Percentiles rank a stretch among this genome's conserved stretches.
Conservation (phyloP, 192 early-diverging fungal species). For the Fimicolochytrium jonesii region DNA sequence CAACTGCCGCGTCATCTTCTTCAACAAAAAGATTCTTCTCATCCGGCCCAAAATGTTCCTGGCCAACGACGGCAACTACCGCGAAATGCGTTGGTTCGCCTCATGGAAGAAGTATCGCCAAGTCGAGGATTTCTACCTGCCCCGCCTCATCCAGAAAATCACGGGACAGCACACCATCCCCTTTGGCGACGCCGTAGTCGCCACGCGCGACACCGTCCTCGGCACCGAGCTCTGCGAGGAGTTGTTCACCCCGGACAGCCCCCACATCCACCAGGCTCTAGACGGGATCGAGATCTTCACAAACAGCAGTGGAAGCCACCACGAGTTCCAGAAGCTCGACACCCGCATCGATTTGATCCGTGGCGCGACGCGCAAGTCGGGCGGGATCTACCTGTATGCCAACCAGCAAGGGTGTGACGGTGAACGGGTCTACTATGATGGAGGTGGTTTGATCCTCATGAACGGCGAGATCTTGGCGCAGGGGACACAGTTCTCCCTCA, state of each 20-base stretch:
- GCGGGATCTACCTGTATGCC: constrained; percentile 92
- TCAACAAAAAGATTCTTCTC: constrained; percentile 76
- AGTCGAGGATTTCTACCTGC: constrained; percentile 78
- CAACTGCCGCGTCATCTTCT: constrained; percentile 92
- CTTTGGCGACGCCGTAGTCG: constrained; percentile 88
- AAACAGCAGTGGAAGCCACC: constrained; percentile 95
- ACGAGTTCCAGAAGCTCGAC: constrained; percentile 90
- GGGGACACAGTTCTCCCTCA: constrained; percentile 86
- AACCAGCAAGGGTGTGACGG: constrained; percentile 99
- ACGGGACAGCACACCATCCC: constrained; percentile 76
- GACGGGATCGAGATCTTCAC: constrained; percentile 96
- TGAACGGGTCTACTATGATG: constrained; percentile 97
- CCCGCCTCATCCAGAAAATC: constrained; percentile 71
- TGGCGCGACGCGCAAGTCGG: constrained; percentile 86
- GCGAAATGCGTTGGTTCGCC: constrained; percentile 92
- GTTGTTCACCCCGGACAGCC: constrained; percentile 90
- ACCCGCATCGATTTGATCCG: constrained; percentile 82
- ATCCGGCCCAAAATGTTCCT: constrained; percentile 96
- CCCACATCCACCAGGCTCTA: constrained; percentile 88
- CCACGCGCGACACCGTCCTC: constrained; percentile 60
- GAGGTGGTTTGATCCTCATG: constrained; percentile 80
- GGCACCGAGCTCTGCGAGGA: constrained; percentile 98
- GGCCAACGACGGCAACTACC: constrained; percentile 98
- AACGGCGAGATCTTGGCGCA: constrained; percentile 89
- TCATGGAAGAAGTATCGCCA: constrained; percentile 66